Evolutionary conservation across 768 basidiomycete species (phyloP), one percentile per base, ranked within the genome.

Genomic region (Kwoniella europaea): DNA sequence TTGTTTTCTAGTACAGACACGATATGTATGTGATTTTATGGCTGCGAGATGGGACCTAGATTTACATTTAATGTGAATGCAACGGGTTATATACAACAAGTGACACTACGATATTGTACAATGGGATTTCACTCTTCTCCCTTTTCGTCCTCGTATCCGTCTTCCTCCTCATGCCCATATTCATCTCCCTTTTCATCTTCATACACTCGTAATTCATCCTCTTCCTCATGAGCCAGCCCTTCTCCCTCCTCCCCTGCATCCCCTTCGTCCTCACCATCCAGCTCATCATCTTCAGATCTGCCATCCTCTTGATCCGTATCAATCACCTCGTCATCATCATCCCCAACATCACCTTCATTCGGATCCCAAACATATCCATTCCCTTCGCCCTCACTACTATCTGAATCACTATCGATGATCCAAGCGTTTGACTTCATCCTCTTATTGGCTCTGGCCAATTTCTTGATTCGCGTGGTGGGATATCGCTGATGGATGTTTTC

Each of bases 401-500:
- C 67, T 2, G 54, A 41, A 41, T 69, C 68, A 35, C 52, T 56
- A 44, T 69, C 68, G 13, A 69, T 52, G 46, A 70, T 55, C 24
- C 52, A 64, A 12, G 56, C 62, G 18, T 53, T 57, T 16, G 63
- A 50, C 29, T 58, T 70, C 44, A 61, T 53, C 10, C 54, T 41
- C 43, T 63, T 62, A 46, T 63, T 44, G 12, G 52, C 59, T n/a
- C 58, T 53, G 27, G 63, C 64, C 29, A 46, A 27, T 24, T 20
- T 59, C 57, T 52, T 58, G 16, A 70, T 46, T 52, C 63, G 41
- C 5, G 62, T 64, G 3, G 68, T 70, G 12, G 68, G 68, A 44
- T 64, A 65, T 54, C 54, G 24, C 10, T 35, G 16, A 7, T 64
- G 35, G 44, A 27, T 16, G 10, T 24, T 18, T 22, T 58, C 63